Evolutionary conservation across 345 rosid species (phyloP), one percentile per base, ranked within the genome.

Genomic region (Isatis tinctoria): DNA sequence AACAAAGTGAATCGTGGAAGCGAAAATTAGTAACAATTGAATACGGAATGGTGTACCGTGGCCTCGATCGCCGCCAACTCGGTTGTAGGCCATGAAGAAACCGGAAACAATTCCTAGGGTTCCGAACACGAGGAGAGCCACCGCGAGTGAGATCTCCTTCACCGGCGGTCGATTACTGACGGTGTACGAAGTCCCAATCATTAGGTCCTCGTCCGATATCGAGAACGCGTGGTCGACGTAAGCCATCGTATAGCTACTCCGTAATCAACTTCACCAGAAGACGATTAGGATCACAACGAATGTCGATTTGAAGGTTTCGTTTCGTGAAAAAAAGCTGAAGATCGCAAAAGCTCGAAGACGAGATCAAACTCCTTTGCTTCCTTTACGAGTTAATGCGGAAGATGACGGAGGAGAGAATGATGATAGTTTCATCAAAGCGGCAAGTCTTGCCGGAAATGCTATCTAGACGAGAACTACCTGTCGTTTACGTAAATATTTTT

Each of bases 151-250:
- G 85, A 94, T 94, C 90, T 94, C 98, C 74, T 90, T 94, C 76
- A 90, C 80, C 13, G 98, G 98, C 28, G 98, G 96, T 9, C 90
- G 85, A 75, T 84, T 88, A 82, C 84, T 87, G 71, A 88, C 84
- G 20, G 86, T 64, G 76, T 90, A 86, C 4, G 93, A 78, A 10
- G 85, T 82, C 60, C 84, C 96, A 75, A 94, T 79, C 96, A 94
- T 89, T 57, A 91, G 74, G 77, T 91, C 97, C 75, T 94, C 98
- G 84, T 94, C 97, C 1, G 98, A 85, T 45, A 94, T 94, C 27
- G 98, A 94, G 85, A 94, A 94, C 10, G 97, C 97, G 36, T 91
- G 97, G 74, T 94, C 98, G 41, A 94, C 97, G 80, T 94, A 94
- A 37, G 98, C 97, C 98, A 94, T 93, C n/a, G 36, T 43, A 63